A percentile compares a stretch with the other conserved stretches of the same genome.
Evolutionary conservation across 768 basidiomycete species (phyloP).

Genomic region (Sporobolomyces phaffii): DNA sequence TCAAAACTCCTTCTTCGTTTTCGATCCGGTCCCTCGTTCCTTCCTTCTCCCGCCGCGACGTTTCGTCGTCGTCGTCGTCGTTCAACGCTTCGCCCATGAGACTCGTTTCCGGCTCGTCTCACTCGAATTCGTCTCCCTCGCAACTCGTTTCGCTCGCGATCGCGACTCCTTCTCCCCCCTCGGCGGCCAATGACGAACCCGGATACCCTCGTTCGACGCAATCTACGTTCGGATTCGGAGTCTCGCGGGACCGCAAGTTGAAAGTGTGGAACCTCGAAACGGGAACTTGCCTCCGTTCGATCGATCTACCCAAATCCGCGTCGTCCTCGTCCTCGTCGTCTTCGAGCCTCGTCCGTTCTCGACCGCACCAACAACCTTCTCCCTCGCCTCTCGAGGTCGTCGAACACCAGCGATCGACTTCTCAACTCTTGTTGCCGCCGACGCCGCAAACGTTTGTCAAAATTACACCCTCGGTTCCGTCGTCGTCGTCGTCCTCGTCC

Average conservation of each 20-base stretch:
- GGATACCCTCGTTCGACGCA: constrained; percentile 52
- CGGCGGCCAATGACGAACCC: constrained; percentile 57
- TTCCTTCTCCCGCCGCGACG: constrained; percentile 66
- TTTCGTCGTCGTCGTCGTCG: constrained; percentile 42
- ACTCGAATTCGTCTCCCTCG: constrained; percentile 47
- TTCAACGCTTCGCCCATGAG: constrained; percentile 49
- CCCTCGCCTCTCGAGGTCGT: too few species aligned
- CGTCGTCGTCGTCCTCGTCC: constrained; percentile 44
- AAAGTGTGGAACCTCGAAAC: constrained; percentile 64
- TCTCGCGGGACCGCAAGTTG: constrained; percentile 78
- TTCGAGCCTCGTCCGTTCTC: constrained; percentile 20
- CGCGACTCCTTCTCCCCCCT: constrained; percentile 44
- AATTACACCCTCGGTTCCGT: neutral
- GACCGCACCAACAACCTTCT: neutral
- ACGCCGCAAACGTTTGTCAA: constrained; percentile 8
- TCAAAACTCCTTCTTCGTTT: constrained; percentile 23
- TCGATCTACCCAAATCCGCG: constrained; percentile 55
- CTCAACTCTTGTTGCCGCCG: neutral
- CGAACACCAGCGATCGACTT: neutral
- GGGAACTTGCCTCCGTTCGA: constrained; percentile 45
- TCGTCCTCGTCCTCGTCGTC: constrained; percentile 44
- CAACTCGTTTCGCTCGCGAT: constrained; percentile 68
- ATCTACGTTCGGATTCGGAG: constrained; percentile 63
- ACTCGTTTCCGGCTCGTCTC: constrained; percentile 53
- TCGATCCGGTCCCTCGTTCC: constrained; percentile 34